phyloP scores from a whole-genome alignment of 148 eudicot genomes.

The Rhododendron henanense region DNA sequence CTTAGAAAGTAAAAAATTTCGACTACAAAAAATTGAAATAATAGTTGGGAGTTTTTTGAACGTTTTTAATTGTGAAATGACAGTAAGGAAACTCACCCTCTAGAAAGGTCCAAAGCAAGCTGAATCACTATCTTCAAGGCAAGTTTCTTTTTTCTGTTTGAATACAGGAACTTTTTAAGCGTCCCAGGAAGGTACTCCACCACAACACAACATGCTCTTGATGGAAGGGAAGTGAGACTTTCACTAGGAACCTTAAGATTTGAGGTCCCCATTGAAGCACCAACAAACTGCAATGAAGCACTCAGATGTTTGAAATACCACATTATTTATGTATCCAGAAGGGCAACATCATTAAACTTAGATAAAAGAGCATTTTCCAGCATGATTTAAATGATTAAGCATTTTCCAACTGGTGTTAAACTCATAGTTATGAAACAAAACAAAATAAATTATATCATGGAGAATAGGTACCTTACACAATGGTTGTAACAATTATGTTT shows the following conservation, averaged over 20 bases:
- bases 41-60: neutral
- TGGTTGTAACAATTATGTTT: neutral
- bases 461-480: neutral
- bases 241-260: conserved; percentile 61
- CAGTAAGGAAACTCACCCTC: conserved; percentile 54
- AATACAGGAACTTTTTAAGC: conserved; percentile 37
- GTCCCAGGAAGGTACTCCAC: conserved; percentile 85
- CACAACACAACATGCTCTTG: conserved; percentile 81
- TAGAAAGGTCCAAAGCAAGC: conserved; percentile 81
- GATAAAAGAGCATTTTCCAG: neutral
- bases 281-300: conserved; percentile 49
- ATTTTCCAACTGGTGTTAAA: neutral
- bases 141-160: conserved; percentile 67
- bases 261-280: conserved; percentile 92
- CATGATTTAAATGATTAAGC: neutral
- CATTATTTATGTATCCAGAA: neutral
- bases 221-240: conserved; percentile 38
- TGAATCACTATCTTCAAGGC: conserved; percentile 65
- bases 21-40: neutral
- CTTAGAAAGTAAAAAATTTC: neutral
- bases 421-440: neutral
- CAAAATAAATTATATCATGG: neutral
- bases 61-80: neutral
- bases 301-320: neutral
- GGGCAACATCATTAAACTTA: neutral